Evolutionary conservation across 2,329 filamentous ascomycete genomes (phyloP).

Genomic region (Xylariaceae sp.): DNA sequence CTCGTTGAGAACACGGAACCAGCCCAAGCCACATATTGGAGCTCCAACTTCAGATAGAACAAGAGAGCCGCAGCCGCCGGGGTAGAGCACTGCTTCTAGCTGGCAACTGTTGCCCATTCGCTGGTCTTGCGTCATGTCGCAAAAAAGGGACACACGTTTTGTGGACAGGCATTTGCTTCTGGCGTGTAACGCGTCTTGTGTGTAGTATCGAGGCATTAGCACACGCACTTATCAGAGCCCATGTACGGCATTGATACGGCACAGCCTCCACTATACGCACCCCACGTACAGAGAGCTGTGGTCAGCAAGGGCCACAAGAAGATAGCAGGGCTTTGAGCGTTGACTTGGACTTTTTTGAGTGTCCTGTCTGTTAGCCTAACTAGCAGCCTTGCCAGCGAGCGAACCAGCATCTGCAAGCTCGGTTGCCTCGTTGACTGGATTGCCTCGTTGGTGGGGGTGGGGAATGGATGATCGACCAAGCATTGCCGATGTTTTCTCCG

Average conservation of each 20-base stretch:
- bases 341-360: neutral
- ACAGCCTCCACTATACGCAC: conserved; percentile 11
- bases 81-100: neutral
- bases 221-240: too few species aligned
- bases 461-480: too few species aligned
- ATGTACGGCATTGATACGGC: conserved; percentile 2
- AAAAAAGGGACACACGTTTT: neutral
- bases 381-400: conserved; percentile 10
- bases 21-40: neutral
- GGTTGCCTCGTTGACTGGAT: conserved; percentile 8
- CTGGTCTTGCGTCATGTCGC: neutral
- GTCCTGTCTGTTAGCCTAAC: conserved; percentile 1
- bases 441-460: too few species aligned
- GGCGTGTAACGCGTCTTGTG: neutral
- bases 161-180: neutral
- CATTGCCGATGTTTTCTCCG: too few species aligned
- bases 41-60: neutral
- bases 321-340: conserved; percentile 1
- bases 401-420: conserved; percentile 7
- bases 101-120: neutral
- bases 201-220: neutral
- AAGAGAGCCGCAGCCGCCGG: neutral
- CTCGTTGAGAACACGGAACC: neutral
- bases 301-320: neutral
- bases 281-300: neutral